Base-by-base conservation (phyloP, 2,329 filamentous ascomycete species). In the Capronia americana region DNA sequence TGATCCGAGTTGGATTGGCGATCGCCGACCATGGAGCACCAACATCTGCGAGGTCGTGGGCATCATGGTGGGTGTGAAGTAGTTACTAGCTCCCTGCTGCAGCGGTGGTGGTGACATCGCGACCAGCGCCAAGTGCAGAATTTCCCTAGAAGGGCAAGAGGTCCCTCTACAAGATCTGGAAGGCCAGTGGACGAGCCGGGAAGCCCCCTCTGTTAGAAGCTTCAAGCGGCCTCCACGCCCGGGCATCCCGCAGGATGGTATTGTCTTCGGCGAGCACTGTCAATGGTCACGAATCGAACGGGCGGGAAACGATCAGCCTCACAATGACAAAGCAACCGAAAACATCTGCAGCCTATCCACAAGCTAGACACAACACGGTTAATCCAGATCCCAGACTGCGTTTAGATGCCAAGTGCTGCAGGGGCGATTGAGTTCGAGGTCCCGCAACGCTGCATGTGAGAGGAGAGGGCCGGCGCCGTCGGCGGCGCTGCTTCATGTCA, bases 1-100 rank as follows among this genome's bases (percentile, higher is more conserved):
- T 14, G 17, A 26, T 24, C n/a, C 17, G 7, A n/a, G n/a, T 55
- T 2, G 53, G 24, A 50, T 4, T 4, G 46, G 46, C 20, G 28
- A n/a, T 7, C 53, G 53, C 17, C 53, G 53, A 55, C 53, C 53
- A 10, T 26, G 53, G 23, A 55, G 53, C 20, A 55, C 53, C 8
- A 55, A 6, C 24, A 24, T 3, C 14, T 55, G 51, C 1, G 51
- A 30, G 30, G 10, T 28, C 10, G 11, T 34, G 24, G 53, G 4
- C 53, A 8, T 55, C 24, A 55, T 55, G 24, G 46, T n/a, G 10
- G 46, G 10, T n/a, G n/a, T n/a, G n/a, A n/a, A n/a, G 4, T 8
- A 1, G 7, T 48, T 14, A 14, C 23, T 6, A 48, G 14, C 4
- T 6, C n/a, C 44, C 46, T 12, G 11, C 46, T 3, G 12, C 20